Base-by-base conservation (phyloP, 2,329 filamentous ascomycete genomes). In the Fusarium newnesense region DNA sequence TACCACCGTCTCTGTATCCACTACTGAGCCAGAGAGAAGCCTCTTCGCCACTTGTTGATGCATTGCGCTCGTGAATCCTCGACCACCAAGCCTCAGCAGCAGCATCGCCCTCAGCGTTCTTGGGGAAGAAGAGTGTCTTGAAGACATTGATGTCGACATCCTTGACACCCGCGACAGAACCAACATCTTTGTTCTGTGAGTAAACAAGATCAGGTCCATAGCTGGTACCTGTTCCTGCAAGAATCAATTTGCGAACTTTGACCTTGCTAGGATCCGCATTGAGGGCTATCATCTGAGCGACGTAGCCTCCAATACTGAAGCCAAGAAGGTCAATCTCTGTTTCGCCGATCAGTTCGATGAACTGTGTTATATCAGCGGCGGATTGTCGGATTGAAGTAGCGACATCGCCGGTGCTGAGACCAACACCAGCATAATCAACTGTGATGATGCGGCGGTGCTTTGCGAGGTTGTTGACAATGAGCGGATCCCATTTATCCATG, bases 401-500 rank as follows among this genome's bases (percentile, higher is more conserved):
- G 3, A 67, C 50, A 2, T 67, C 50, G 1, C 64, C 61, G 1
- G 19, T 59, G n/a, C 64, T 66, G 8, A 67, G 37, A 4, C 64
- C 64, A 18, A 67, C 64, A 12, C 64, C 64, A 2, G 44, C 49
- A 19, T 67, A 67, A 8, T 67, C 64, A 3, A 67, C 61, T 0
- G 64, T 66, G 11, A 67, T 59, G 9, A 66, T 8, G 4, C 50
- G 61, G 1, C 61, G 43, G 4, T 39, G 39, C 1, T 16, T 28
- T 2, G 50, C 32, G 13, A 67, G 12, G 5, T 1, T 36, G 12
- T 67, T 67, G 9, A 67, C 46, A 7, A 67, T 15, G 13, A 66
- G 43, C 5, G 64, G 64, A 21, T 67, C 64, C 61, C 64, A 67
- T 12, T 67, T 67, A 0, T 67, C 64, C 64, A 67, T 67, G 1